Conservation (phyloP, 306 rosid genomes). For the Medicago lupulina region DNA sequence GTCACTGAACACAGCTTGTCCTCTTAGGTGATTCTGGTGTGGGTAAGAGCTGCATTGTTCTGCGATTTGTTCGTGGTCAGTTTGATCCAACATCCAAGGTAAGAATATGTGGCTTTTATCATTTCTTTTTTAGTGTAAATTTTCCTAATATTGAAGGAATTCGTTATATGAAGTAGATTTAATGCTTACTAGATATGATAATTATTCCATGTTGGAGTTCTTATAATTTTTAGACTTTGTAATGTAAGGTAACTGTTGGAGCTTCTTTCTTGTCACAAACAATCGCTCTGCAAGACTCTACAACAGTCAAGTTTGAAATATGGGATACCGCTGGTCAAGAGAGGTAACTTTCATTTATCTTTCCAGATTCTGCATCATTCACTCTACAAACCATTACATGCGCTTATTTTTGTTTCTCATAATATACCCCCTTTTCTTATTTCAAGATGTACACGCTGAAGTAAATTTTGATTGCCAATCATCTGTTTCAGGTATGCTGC, state of each 20-base stretch:
- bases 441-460: constrained; percentile 34
- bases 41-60: constrained; percentile 99
- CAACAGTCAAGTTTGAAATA: constrained; percentile 98
- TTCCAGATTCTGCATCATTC: constrained; percentile 1
- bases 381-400: not conserved
- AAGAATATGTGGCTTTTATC: constrained; percentile 36
- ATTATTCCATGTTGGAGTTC: constrained; percentile 31
- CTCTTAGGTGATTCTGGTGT: constrained; percentile 99
- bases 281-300: constrained; percentile 96
- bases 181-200: constrained; percentile 20
- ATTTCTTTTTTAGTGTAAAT: not conserved
- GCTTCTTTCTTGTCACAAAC: constrained; percentile 99
- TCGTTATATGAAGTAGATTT: not conserved
- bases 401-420: constrained; percentile 5
- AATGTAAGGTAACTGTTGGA: constrained; percentile 94
- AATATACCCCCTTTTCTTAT: constrained; percentile 6
- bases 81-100: constrained; percentile 99
- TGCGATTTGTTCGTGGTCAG: constrained; percentile 97
- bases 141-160: constrained; percentile 12
- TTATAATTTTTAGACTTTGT: constrained; percentile 44
- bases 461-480: constrained; percentile 35
- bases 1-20: constrained; percentile 74
- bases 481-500: constrained; percentile 84
- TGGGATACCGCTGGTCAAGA: constrained; percentile 99
- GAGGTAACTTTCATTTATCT: constrained; percentile 61